Conservation (phyloP, 2,329 filamentous ascomycete genomes). For the Pochonia chlamydosporia region DNA sequence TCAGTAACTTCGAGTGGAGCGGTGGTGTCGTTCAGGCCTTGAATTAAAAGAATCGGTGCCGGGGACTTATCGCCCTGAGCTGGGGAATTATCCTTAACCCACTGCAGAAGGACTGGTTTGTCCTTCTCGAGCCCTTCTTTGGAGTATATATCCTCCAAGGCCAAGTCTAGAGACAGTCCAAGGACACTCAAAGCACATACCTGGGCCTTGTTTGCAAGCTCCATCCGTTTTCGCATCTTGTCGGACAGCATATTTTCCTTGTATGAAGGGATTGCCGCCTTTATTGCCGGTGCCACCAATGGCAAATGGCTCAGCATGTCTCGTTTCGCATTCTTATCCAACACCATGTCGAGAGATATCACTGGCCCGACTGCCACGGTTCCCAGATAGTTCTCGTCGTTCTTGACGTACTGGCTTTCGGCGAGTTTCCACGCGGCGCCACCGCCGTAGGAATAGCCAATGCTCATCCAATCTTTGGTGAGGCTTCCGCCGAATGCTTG, state of each 20-base stretch:
- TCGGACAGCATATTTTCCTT: constrained; percentile 3
- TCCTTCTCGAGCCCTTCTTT: constrained; percentile 1
- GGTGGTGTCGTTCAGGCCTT: constrained; percentile 9
- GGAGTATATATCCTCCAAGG: neutral
- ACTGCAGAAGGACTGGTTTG: neutral
- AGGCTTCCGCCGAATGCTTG: constrained; percentile 6
- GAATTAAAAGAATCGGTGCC: constrained; percentile 10
- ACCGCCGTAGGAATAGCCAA: constrained; percentile 15
- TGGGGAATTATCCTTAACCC: neutral
- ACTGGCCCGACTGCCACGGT: constrained; percentile 12
- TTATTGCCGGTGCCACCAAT: constrained; percentile 2
- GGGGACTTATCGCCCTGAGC: constrained; percentile 6
- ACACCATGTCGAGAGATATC: no score
- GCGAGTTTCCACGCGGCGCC: constrained; percentile 15
- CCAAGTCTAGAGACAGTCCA: no score
- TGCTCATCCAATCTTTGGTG: constrained; percentile 9
- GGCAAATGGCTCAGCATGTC: constrained; percentile 10
- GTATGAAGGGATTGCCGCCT: constrained; percentile 2
- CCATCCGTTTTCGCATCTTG: constrained; percentile 3
- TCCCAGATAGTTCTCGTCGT: constrained; percentile 10
- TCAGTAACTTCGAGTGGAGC: constrained; percentile 3
- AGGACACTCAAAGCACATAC: no score
- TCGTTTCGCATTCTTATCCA: constrained; percentile 2
- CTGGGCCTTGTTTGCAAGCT: constrained; percentile 4
- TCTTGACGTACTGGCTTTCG: constrained; percentile 9